These are phyloP conservation scores for Phoma sp. DNA, from an alignment of 2,329 filamentous ascomycete species.

Conservation along the genomic window DNA sequence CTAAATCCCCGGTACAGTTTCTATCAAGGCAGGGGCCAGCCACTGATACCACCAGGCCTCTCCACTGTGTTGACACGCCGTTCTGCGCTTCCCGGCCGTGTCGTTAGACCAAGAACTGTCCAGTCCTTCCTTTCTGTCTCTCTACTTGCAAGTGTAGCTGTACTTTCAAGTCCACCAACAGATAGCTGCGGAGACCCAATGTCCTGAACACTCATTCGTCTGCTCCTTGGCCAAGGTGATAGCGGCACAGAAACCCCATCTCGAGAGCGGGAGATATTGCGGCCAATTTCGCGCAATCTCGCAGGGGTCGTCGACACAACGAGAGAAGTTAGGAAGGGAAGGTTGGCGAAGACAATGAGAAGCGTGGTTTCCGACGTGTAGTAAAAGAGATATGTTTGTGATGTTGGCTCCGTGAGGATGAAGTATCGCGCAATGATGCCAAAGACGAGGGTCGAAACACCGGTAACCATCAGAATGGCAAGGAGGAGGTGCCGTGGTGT, in stretches of 20 bases:
- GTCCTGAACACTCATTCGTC: conserved; percentile 7
- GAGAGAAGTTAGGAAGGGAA: conserved; percentile 38
- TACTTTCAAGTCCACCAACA: background rate
- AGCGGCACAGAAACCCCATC: conserved; percentile 14
- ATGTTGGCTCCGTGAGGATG: conserved; percentile 13
- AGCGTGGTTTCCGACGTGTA: conserved; percentile 26
- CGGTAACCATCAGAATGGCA: conserved; percentile 26
- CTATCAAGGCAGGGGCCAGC: conserved; percentile 3
- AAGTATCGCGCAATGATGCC: conserved; percentile 26
- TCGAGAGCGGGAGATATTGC: conserved; percentile 18
- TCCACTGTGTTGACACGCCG: background rate
- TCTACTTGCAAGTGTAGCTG: background rate
- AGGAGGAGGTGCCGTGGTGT: conserved; percentile 37
- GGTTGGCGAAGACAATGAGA: conserved; percentile 35
- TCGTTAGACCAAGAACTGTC: background rate
- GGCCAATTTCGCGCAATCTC: conserved; percentile 22
- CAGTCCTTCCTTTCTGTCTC: background rate
- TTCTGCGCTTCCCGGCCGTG: background rate
- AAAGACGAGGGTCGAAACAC: conserved; percentile 23
- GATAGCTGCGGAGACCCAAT: background rate
- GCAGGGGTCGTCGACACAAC: conserved; percentile 25
- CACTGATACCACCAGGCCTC: no score
- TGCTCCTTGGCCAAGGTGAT: conserved; percentile 27
- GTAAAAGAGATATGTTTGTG: conserved; percentile 23
- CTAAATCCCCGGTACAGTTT: no score